A percentile compares a stretch with the other conserved stretches of the same genome.
Evolutionary conservation across 345 rosid genomes (phyloP).

Genomic region (Theobroma cacao): DNA sequence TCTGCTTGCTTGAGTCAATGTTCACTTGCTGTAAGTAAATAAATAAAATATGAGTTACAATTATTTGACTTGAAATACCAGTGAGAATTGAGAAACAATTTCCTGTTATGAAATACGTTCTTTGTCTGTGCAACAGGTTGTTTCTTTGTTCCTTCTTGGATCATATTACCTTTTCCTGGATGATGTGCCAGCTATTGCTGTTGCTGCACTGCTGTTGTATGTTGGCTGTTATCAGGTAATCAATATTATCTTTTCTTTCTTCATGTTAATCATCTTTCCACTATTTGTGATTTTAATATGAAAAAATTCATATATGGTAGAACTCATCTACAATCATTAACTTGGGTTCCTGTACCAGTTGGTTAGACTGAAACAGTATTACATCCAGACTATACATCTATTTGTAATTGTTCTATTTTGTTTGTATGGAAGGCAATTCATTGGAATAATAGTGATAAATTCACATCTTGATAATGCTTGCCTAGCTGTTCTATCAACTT

Average conservation of each 20-base stretch:
- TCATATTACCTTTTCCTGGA: conserved; percentile 84
- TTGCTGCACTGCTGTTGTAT: conserved; percentile 73
- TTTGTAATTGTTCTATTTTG: neutral
- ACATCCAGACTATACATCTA: neutral
- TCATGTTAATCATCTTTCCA: conserved; percentile 5
- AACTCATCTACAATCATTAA: neutral
- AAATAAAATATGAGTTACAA: conserved; percentile 1
- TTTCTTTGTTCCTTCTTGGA: conserved; percentile 83
- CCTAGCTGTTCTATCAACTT: neutral
- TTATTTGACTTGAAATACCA: conserved; percentile 4
- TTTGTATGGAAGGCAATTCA: neutral
- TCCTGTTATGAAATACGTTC: conserved; percentile 14
- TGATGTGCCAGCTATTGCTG: conserved; percentile 62
- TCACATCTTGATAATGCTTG: neutral
- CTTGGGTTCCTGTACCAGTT: neutral
- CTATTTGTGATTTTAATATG: neutral
- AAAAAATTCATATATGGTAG: neutral
- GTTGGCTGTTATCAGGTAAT: conserved; percentile 98
- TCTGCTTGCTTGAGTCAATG: neutral
- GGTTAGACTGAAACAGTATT: conserved; percentile 4
- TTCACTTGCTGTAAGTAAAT: neutral
- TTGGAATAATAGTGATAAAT: neutral
- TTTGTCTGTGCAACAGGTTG: conserved; percentile 45
- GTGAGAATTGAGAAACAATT: neutral
- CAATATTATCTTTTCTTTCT: conserved; percentile 11